Conservation (phyloP, 176 grass and related monocot genomes). For the Thinopyrum elongatum region DNA sequence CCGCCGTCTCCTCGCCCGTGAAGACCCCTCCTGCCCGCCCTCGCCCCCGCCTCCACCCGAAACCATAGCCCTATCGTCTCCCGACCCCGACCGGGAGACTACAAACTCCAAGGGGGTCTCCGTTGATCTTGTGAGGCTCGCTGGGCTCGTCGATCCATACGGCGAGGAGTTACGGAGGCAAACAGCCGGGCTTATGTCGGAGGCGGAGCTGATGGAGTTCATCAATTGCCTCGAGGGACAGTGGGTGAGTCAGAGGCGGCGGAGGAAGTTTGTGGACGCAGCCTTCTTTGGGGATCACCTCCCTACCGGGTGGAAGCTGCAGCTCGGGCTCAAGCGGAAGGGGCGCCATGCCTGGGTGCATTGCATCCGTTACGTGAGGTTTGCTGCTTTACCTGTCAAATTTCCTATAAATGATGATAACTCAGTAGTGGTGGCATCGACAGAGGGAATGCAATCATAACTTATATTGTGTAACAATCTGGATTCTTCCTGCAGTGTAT, state of each 20-base stretch:
- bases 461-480: background rate
- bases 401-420: slow-evolving; percentile 10
- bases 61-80: slow-evolving; percentile 47
- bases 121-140: slow-evolving; percentile 65
- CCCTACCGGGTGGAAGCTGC: slow-evolving; percentile 79
- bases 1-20: slow-evolving; percentile 44
- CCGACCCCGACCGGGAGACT: slow-evolving; percentile 51
- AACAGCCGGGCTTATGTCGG: slow-evolving; percentile 48
- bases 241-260: slow-evolving; percentile 54
- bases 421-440: background rate
- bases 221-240: slow-evolving; percentile 64
- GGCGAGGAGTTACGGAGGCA: slow-evolving; percentile 53
- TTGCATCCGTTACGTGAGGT: slow-evolving; percentile 81
- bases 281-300: slow-evolving; percentile 82
- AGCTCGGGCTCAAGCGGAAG: slow-evolving; percentile 81
- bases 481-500: background rate
- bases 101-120: slow-evolving; percentile 60
- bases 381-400: slow-evolving; percentile 13
- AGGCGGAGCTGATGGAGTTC: slow-evolving; percentile 64
- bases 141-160: slow-evolving; percentile 51
- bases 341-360: slow-evolving; percentile 41
- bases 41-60: slow-evolving; percentile 14
- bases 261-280: slow-evolving; percentile 73
- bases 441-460: slow-evolving; percentile 5
- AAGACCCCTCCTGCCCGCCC: slow-evolving; percentile 26